Percentiles rank a stretch among this genome's conserved stretches.
phyloP scores from a whole-genome alignment of 2,329 filamentous ascomycete genomes.

The Xylariales sp. region DNA sequence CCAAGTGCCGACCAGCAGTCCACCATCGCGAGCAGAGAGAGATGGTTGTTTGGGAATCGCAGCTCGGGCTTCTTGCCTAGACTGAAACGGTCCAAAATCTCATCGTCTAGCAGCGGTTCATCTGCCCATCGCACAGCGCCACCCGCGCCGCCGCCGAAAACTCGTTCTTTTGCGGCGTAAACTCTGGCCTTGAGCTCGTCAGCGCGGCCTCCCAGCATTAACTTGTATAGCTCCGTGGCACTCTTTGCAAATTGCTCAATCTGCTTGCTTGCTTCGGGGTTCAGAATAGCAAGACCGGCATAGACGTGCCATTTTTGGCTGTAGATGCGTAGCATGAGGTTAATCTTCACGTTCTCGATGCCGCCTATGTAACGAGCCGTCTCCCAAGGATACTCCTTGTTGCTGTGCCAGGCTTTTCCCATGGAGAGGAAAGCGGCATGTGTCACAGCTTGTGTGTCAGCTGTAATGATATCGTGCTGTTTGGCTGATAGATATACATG shows the following conservation, averaged over 20 bases:
- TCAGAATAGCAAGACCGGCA: slow-evolving; percentile 92
- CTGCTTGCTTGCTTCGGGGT: slow-evolving; percentile 86
- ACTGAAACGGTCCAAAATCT: slow-evolving; percentile 84
- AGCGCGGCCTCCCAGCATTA: slow-evolving; percentile 85
- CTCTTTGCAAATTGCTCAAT: slow-evolving; percentile 91
- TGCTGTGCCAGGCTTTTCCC: slow-evolving; percentile 96
- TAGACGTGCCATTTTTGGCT: slow-evolving; percentile 99
- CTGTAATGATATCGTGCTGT: slow-evolving; percentile 94
- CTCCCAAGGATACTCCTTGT: slow-evolving; percentile 95
- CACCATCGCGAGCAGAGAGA: slow-evolving; percentile 91
- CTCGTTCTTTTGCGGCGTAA: slow-evolving; percentile 59
- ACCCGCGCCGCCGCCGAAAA: slow-evolving; percentile 69
- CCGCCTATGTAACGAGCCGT: slow-evolving; percentile 92
- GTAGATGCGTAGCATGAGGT: slow-evolving; percentile 95
- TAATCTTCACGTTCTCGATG: slow-evolving; percentile 99
- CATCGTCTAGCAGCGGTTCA: slow-evolving; percentile 71
- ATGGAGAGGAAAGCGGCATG: slow-evolving; percentile 96
- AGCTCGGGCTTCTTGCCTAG: slow-evolving; percentile 63
- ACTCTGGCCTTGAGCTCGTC: slow-evolving; percentile 72
- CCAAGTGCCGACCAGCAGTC: slow-evolving; percentile 95
- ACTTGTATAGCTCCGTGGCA: slow-evolving; percentile 91
- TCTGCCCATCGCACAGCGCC: slow-evolving; percentile 57
- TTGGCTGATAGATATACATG: slow-evolving; percentile 82
- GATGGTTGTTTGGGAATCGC: slow-evolving; percentile 83
- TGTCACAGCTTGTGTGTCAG: slow-evolving; percentile 96